phyloP scores from a whole-genome alignment of 495 filamentous ascomycete genomes.

The Penicillium chermesinum region DNA sequence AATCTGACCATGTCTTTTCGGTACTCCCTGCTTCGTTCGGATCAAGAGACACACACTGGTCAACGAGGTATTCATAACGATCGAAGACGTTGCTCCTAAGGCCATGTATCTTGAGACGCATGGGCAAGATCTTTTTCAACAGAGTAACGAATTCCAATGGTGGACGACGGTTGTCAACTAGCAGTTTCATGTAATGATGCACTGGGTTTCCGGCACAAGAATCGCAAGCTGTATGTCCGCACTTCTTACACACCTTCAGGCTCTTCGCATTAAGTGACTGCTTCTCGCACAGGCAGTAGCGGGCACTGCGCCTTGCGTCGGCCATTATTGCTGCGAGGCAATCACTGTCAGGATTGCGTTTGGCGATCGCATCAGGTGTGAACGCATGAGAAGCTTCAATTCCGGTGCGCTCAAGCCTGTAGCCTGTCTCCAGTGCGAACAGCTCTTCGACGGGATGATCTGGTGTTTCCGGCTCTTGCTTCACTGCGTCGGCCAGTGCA shows the following conservation, averaged over 20 bases:
- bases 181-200: slow-evolving; percentile 42
- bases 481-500: slow-evolving; percentile 23
- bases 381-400: background rate
- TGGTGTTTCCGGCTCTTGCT: background rate
- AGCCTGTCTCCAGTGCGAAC: slow-evolving; percentile 1
- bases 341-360: too few species aligned
- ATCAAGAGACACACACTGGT: too few species aligned
- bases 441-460: too few species aligned
- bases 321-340: too few species aligned
- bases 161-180: slow-evolving; percentile 17
- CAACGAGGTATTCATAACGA: too few species aligned
- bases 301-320: too few species aligned
- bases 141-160: slow-evolving; percentile 47
- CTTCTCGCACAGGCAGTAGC: slow-evolving; percentile 53
- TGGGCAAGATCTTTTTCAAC: slow-evolving; percentile 44
- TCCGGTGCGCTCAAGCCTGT: background rate
- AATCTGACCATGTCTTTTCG: too few species aligned
- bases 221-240: slow-evolving; percentile 52
- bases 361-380: too few species aligned
- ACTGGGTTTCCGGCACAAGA: slow-evolving; percentile 52
- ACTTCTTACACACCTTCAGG: slow-evolving; percentile 48
- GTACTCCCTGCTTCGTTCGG: too few species aligned
- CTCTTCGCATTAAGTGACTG: slow-evolving; percentile 28
- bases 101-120: too few species aligned
- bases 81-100: too few species aligned